Conservation (phyloP, 2,329 filamentous ascomycete genomes). For the Aspergillus amoenus region DNA sequence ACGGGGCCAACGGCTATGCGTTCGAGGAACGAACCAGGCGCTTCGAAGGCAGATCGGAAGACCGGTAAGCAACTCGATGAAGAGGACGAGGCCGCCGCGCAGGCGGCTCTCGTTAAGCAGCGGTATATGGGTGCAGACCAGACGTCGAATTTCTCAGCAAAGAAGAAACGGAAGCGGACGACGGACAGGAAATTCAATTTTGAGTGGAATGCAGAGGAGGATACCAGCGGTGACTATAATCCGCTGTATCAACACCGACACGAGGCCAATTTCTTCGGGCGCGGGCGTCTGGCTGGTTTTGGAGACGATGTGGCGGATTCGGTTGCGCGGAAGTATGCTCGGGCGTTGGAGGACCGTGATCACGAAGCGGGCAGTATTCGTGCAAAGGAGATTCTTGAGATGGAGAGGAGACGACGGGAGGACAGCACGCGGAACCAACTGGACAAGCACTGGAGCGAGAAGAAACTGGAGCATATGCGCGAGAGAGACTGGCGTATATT, state of each 20-base stretch:
- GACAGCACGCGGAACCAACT: conserved; percentile 70
- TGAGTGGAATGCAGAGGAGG: conserved; percentile 93
- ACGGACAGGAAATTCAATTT: conserved; percentile 99
- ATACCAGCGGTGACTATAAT: conserved; percentile 82
- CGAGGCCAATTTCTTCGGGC: conserved; percentile 68
- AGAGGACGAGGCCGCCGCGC: conserved; percentile 62
- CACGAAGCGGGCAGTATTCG: conserved; percentile 71
- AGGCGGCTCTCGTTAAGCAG: conserved; percentile 71
- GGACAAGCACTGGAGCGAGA: conserved; percentile 95
- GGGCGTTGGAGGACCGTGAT: conserved; percentile 72
- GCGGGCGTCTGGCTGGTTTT: conserved; percentile 67
- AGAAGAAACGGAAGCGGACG: conserved; percentile 91
- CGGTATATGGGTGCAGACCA: conserved; percentile 90
- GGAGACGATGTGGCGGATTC: conserved; percentile 56
- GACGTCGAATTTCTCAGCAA: conserved; percentile 87
- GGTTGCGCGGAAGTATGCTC: conserved; percentile 58
- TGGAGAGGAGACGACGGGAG: conserved; percentile 75
- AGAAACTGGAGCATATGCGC: conserved; percentile 88
- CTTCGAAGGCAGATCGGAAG: conserved; percentile 40
- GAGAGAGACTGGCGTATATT: conserved; percentile 99
- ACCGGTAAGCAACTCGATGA: conserved; percentile 46
- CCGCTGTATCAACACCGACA: conserved; percentile 71
- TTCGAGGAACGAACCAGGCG: conserved; percentile 53
- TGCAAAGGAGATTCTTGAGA: conserved; percentile 78
- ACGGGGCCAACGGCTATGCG: conserved; percentile 55